Evolutionary conservation across 306 rosid genomes (phyloP).

Genomic region (Ziziphus jujuba): DNA sequence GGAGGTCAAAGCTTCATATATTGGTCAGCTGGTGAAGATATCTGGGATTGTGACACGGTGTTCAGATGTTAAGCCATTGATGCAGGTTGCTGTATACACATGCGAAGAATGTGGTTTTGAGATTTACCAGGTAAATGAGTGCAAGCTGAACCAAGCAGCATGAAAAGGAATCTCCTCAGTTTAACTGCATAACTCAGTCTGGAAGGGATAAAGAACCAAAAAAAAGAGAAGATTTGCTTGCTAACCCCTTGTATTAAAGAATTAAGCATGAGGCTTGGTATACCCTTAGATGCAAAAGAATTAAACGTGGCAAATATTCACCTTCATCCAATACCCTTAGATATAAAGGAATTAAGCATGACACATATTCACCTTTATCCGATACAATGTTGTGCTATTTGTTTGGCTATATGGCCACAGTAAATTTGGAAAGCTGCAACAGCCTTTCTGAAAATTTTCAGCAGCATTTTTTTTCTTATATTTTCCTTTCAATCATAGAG

Average conservation of each 20-base stretch:
- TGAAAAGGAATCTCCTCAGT: background rate
- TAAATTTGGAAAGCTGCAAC: background rate
- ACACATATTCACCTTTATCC: constrained; percentile 1
- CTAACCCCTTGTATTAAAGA: background rate
- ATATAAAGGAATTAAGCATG: background rate
- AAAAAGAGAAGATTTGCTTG: background rate
- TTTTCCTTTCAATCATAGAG: background rate
- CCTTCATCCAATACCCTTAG: constrained; percentile 2
- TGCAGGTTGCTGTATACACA: constrained; percentile 97
- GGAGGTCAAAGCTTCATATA: constrained; percentile 92
- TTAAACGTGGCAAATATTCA: background rate
- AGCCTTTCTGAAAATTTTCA: background rate
- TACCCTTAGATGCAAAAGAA: background rate
- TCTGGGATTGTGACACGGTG: constrained; percentile 93
- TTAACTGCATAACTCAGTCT: background rate
- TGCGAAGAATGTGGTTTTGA: constrained; percentile 98
- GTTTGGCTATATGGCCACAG: background rate
- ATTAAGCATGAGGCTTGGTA: too few species aligned
- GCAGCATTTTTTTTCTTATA: background rate
- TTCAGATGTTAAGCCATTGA: constrained; percentile 95
- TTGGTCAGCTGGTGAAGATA: constrained; percentile 93
- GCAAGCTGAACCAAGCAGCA: background rate
- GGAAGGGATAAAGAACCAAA: background rate
- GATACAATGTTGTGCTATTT: constrained; percentile 6
- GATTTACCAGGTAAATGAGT: constrained; percentile 84